Evolutionary conservation across 148 eudicot species (phyloP).

Genomic region (Heliamphora exappendiculata): DNA sequence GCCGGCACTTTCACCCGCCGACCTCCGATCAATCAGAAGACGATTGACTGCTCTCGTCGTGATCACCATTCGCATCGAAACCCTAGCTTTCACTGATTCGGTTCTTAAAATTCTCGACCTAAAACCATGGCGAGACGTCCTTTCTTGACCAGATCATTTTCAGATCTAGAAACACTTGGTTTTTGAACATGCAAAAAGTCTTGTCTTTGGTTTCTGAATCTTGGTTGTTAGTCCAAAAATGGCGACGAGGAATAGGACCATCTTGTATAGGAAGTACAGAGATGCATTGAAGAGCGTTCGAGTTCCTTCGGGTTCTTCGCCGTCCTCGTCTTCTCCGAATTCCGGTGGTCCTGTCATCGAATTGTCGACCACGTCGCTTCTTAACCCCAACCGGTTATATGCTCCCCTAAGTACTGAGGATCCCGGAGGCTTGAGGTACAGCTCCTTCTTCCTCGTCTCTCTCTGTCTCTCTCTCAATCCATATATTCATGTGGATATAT

Average conservation of each 20-base stretch:
- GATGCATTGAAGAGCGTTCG: slow-evolving; percentile 79
- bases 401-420: slow-evolving; percentile 57
- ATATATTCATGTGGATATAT: not conserved
- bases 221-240: slow-evolving; percentile 20
- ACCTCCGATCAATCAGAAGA: not conserved
- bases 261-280: slow-evolving; percentile 60
- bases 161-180: slow-evolving; percentile 2
- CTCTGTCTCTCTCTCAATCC: slow-evolving; percentile 13
- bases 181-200: not conserved
- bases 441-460: slow-evolving; percentile 19
- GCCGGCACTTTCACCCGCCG: not conserved
- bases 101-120: not conserved
- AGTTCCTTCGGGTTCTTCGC: slow-evolving; percentile 32
- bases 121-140: not conserved
- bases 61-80: not conserved
- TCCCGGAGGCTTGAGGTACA: slow-evolving; percentile 70
- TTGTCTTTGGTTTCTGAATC: not conserved
- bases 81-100: not conserved
- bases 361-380: slow-evolving; percentile 46
- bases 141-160: not conserved
- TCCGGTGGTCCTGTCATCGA: slow-evolving; percentile 52
- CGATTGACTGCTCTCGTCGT: not conserved
- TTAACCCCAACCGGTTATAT: slow-evolving; percentile 49
- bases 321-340: slow-evolving; percentile 19
- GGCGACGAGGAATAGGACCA: slow-evolving; percentile 76